Base-by-base conservation (phyloP, 1,139 yeast species). In the Magnusiomyces suaveolens region DNA sequence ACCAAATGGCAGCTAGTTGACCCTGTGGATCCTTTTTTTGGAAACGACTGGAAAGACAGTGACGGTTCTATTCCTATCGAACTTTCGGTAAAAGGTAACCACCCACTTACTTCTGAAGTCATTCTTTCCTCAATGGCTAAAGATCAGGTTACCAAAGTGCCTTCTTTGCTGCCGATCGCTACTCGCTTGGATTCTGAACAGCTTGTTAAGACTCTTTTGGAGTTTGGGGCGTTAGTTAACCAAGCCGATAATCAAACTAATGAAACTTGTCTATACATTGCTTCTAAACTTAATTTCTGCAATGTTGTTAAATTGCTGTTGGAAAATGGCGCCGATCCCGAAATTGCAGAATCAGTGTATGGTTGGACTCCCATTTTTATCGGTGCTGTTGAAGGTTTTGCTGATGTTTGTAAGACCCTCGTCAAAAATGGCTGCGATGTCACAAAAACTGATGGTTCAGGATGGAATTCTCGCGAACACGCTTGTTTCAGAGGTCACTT, bases 391-490 rank as follows among this genome's bases (percentile, higher is more conserved):
- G 96, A 90, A 63, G 97, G 97, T 0, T 80, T 71, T 56, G 66
- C 66, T 36, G 79, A 79, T 1, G 74, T 87, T 46, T 87, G 83
- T 10, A 69, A 77, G 52, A 60, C 79, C 10, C 74, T 92, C 57
- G 69, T 84, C 33, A 72, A 72, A 0, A 68, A 75, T 50, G 82
- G 81, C 6, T 66, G 69, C 39, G 72, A 75, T 24, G 78, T 72
- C 54, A 79, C 80, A 52, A 71, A 76, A 50, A 77, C 79, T 23
- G 98, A 92, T 70, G 84, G 81, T 53, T 85, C 95, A 46, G 97
- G 97, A 0, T 92, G 97, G 97, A 82, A 90, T 25, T 96, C 97
- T 8, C 83, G 88, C 82, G 98, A 92, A 64, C 97, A 92, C 69
- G 97, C 97, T 0, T 84, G 88, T 55, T 74, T 92, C 52, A 77